phyloP scores from a whole-genome alignment of 2,329 filamentous ascomycete species.

The Dactylellina sp. region DNA sequence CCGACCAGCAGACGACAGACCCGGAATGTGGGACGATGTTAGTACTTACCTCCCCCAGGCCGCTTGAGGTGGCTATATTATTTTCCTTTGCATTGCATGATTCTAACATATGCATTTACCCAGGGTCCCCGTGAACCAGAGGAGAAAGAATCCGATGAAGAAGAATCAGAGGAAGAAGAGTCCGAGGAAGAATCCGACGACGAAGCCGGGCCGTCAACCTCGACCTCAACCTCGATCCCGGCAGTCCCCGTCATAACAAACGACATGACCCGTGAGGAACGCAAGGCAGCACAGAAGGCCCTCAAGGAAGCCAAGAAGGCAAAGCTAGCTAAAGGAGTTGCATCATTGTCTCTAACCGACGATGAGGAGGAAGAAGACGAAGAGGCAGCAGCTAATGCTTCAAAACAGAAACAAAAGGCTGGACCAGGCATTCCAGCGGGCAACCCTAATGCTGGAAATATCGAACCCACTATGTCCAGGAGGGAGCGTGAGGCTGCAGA shows the following conservation, averaged over 20 bases:
- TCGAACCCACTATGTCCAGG: slow-evolving; percentile 71
- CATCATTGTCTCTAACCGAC: slow-evolving; percentile 83
- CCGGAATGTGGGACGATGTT: slow-evolving; percentile 83
- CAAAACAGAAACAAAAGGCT: slow-evolving; percentile 47
- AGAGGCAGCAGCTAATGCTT: slow-evolving; percentile 65
- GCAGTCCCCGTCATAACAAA: slow-evolving; percentile 64
- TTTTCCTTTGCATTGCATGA: slow-evolving; percentile 7
- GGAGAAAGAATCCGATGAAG: slow-evolving; percentile 69
- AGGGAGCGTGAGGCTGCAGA: slow-evolving; percentile 82
- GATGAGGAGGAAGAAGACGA: slow-evolving; percentile 73
- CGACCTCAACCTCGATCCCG: slow-evolving; percentile 61
- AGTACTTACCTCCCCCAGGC: slow-evolving; percentile 62
- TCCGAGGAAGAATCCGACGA: slow-evolving; percentile 68
- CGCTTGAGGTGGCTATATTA: too few species aligned
- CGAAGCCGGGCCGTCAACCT: slow-evolving; percentile 64
- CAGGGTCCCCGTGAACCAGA: slow-evolving; percentile 65
- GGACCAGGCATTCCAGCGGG: slow-evolving; percentile 24
- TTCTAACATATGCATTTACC: slow-evolving; percentile 34
- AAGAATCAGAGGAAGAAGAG: slow-evolving; percentile 67
- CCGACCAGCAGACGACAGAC: slow-evolving; percentile 84
- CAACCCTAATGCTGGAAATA: slow-evolving; percentile 61
- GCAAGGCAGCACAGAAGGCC: slow-evolving; percentile 86
- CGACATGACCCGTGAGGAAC: slow-evolving; percentile 83
- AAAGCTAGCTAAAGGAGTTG: slow-evolving; percentile 78
- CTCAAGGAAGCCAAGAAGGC: slow-evolving; percentile 84